These are phyloP conservation scores for Gossypium anomalum DNA, from an alignment of 345 rosid genomes.

Conservation along the genomic window DNA sequence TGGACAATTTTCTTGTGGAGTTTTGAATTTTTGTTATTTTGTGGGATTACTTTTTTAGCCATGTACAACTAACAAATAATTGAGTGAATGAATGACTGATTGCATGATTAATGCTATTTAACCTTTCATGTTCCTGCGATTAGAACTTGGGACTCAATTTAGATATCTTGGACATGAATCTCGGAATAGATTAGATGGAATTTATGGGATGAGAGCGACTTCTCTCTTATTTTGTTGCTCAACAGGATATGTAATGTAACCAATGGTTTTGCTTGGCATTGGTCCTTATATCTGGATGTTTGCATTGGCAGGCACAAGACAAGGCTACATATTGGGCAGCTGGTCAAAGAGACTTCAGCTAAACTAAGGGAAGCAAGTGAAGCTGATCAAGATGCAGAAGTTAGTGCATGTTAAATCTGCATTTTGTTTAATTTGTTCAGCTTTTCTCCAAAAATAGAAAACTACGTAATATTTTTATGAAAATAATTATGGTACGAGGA, in stretches of 20 bases:
- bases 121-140: background rate
- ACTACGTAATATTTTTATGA: background rate
- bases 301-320: constrained; percentile 47
- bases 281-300: background rate
- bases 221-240: background rate
- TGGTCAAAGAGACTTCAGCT: constrained; percentile 65
- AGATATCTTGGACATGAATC: background rate
- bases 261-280: constrained; percentile 2
- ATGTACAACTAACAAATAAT: background rate
- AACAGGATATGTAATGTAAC: background rate
- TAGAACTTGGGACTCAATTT: background rate
- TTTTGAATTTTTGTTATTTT: background rate
- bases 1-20: background rate
- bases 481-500: background rate
- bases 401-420: constrained; percentile 36
- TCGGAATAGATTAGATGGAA: background rate
- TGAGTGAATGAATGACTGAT: background rate
- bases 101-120: background rate
- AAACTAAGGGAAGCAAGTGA: constrained; percentile 70
- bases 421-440: background rate
- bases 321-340: constrained; percentile 52
- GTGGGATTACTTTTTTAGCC: background rate
- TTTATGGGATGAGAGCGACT: background rate
- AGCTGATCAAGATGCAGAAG: constrained; percentile 43
- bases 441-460: background rate